A percentile compares a stretch with the other conserved stretches of the same genome.
Conservation (phyloP, 1,139 yeast species). For the Suhomyces panamericanus region DNA sequence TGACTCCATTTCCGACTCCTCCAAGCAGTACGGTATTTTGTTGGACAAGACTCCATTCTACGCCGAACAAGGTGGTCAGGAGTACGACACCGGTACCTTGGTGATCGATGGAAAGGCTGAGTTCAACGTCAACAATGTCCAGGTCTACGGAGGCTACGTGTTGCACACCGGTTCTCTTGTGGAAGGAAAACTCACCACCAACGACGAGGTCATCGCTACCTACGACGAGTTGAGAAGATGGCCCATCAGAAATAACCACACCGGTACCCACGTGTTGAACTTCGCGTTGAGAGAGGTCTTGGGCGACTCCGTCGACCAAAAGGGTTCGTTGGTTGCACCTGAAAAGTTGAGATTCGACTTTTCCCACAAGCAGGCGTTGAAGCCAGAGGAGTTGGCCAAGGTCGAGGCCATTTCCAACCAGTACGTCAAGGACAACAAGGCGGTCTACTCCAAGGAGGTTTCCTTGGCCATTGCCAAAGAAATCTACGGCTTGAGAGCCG, state of each 20-base stretch:
- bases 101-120: slow-evolving; percentile 86
- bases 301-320: slow-evolving; percentile 90
- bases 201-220: slow-evolving; percentile 76
- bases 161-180: slow-evolving; percentile 85
- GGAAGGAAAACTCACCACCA: slow-evolving; percentile 71
- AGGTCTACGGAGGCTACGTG: slow-evolving; percentile 89
- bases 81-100: slow-evolving; percentile 88
- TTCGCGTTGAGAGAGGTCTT: slow-evolving; percentile 82
- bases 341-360: slow-evolving; percentile 96
- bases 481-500: slow-evolving; percentile 90
- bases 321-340: slow-evolving; percentile 94
- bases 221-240: slow-evolving; percentile 93
- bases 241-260: slow-evolving; percentile 96
- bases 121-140: slow-evolving; percentile 88
- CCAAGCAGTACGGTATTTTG: slow-evolving; percentile 71
- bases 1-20: slow-evolving; percentile 33
- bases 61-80: slow-evolving; percentile 99
- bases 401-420: slow-evolving; percentile 77
- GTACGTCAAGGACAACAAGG: slow-evolving; percentile 66
- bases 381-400: slow-evolving; percentile 65
- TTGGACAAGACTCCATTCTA: slow-evolving; percentile 91
- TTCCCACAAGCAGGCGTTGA: slow-evolving; percentile 81
- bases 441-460: slow-evolving; percentile 83
- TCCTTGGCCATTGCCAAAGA: slow-evolving; percentile 67
- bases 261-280: slow-evolving; percentile 95